Evolutionary conservation across 2,329 filamentous ascomycete species (phyloP).

Genomic region (Chrysoporthe deuterocubensis): DNA sequence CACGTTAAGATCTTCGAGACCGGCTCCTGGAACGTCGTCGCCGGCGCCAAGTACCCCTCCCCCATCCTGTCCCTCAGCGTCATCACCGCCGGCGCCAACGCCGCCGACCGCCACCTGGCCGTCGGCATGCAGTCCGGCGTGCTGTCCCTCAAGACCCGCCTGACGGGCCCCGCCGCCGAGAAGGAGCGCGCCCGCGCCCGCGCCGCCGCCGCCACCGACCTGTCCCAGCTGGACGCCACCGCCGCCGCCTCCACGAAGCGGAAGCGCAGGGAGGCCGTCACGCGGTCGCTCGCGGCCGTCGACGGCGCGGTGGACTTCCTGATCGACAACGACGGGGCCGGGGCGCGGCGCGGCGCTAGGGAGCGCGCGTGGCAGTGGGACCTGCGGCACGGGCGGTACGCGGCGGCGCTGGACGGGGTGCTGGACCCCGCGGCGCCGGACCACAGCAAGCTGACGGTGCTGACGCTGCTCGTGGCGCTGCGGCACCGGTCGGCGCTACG

Average conservation of each 20-base stretch:
- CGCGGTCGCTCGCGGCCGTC: slow-evolving; percentile 71
- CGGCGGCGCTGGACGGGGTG: slow-evolving; percentile 77
- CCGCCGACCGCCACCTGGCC: slow-evolving; percentile 88
- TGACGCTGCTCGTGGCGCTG: slow-evolving; percentile 82
- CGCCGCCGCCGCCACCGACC: slow-evolving; percentile 78
- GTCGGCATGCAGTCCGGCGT: slow-evolving; percentile 95
- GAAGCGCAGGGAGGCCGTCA: slow-evolving; percentile 57
- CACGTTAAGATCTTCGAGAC: slow-evolving; percentile 98
- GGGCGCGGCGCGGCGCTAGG: slow-evolving; percentile 54
- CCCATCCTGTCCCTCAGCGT: slow-evolving; percentile 86
- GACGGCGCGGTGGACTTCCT: slow-evolving; percentile 88
- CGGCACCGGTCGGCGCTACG: slow-evolving; percentile 86
- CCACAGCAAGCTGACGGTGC: slow-evolving; percentile 63
- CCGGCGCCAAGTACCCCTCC: slow-evolving; percentile 88
- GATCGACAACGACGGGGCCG: slow-evolving; percentile 70
- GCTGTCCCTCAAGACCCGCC: slow-evolving; percentile 86
- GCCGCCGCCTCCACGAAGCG: slow-evolving; percentile 60
- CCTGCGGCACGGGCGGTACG: slow-evolving; percentile 78
- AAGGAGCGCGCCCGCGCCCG: slow-evolving; percentile 77
- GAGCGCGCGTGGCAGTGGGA: slow-evolving; percentile 80
- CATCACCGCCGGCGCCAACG: slow-evolving; percentile 67
- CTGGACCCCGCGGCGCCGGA: slow-evolving; percentile 59
- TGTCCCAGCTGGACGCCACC: slow-evolving; percentile 77
- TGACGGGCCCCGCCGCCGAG: slow-evolving; percentile 80
- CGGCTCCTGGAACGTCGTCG: slow-evolving; percentile 93